Base-by-base conservation (phyloP, 352 stramenopile species). In the Phytophthora cryptogea region DNA sequence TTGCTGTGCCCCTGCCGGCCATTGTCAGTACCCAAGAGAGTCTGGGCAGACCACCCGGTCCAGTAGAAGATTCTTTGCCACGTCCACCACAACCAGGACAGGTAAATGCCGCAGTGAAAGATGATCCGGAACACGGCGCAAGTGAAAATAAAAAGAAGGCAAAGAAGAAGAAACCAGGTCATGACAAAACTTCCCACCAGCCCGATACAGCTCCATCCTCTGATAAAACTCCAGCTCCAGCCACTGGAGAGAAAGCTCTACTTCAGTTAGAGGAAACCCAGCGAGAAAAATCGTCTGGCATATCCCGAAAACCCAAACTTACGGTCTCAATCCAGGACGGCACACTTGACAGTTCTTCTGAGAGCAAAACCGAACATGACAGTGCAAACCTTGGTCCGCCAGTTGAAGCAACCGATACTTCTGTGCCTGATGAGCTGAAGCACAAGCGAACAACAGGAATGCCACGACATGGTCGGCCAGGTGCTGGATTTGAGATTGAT, bases 101-200 rank as follows among this genome's bases (percentile, higher is more conserved):
- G 50, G 31, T 49, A 1, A 6, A 5, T 13, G 10, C 16, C 9
- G 14, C 37, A 51, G 32, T 55, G 8, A 55, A 41, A 14, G 33
- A 59, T 20, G 44, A 68, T 10, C 17, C 6, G n/a, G 31, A 45
- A n/a, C 26, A 48, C 3, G 26, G 31, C 7, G 8, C 16, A 31
- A 9, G 20, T 39, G 58, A 68, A n/a, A 65, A 60, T 36, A 65
- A 68, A 54, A 68, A 59, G 40, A 71, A 60, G 26, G 11, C 31
- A 13, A 68, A 64, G 37, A 72, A 59, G 33, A 71, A 65, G 41
- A 68, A 55, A 53, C 32, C 36, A 13, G 26, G 20, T 0, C n/a
- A 39, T 0, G 59, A 65, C 20, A 54, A 54, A 13, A 4, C 37
- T 40, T 20, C 37, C 13, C 39, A 51, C 5, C 9, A 6, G 9